Base-by-base conservation (phyloP, 768 basidiomycete species). In the Hygrocybe punicea region DNA sequence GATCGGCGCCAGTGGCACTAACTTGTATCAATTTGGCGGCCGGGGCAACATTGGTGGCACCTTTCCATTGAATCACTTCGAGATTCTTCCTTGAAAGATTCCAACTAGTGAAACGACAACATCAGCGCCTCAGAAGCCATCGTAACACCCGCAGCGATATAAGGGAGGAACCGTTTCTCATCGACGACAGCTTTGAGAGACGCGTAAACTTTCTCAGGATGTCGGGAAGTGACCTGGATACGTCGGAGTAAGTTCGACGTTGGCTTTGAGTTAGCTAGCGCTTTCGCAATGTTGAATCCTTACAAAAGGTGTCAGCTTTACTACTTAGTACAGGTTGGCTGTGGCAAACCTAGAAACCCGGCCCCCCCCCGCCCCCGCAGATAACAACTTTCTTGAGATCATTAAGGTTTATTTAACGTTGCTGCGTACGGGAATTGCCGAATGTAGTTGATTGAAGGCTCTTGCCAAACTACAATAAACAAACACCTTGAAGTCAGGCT, bases 1-100 rank as follows among this genome's bases (percentile, higher is more conserved):
- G 62, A 64, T 88, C 77, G n/a, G 86, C 85, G n/a, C 87, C 86
- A 63, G 91, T 87, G 21, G 88, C 86, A 59, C 85, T 87, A 62
- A 91, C 70, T 61, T 87, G 85, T 21, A 86, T 75, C 16, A 86
- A 71, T 61, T 80, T 83, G 6, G 85, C 81, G 2, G 78, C 77
- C 36, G 65, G 62, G 1, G 87, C 85, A 7, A 91, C 82, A 61
- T 87, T 85, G 61, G 83, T 79, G 16, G 84, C 85, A 4, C 89
- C 88, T 61, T 74, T 76, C 75, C 79, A 78, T 61, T 90, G 87
- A 14, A 87, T 76, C 9, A 72, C 72, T 51, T 86, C 78, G 62
- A 89, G 89, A 48, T 82, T 72, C 33, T 75, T 3, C 87, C 87
- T 50, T 80, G 74, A 64, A 92, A 73, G 21, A 89, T 69, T 1